Evolutionary conservation across 495 filamentous ascomycete genomes (phyloP), one percentile per base, ranked within the genome.

Genomic region (Terfezia claveryi): DNA sequence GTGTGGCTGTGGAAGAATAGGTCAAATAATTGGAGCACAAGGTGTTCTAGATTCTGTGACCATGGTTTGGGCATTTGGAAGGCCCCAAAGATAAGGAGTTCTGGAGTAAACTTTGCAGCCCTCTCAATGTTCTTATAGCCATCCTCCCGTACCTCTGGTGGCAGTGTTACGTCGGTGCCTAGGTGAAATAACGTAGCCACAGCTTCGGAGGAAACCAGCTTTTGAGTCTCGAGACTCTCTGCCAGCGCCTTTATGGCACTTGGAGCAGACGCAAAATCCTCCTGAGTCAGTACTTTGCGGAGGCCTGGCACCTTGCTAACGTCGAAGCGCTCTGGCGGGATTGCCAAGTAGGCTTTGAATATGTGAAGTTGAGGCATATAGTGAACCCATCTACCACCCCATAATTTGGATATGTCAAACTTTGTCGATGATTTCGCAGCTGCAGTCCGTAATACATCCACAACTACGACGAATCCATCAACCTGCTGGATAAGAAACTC

Each of bases 331-430:
- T 85, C 79, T 3, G 80, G 74, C 51, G 71, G 71, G 50, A 82
- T 69, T 2, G 79, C 80, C 0, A 84, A 71, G 63, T 84, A 95
- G 8, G 87, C 85, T 56, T 79, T 80, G 41, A 95, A 72, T 63
- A 99, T 92, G 12, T 85, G 91, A 53, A 96, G 74, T 56, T 95
- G 92, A 0, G 92, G 84, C 50, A 87, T 77, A 17, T 79, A 76
- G 54, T 92, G 74, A 51, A 83, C 76, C 91, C 92, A 96, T 50
- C 79, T 74, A 37, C 87, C 89, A 56, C 87, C 86, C 91, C 89
- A 96, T 23, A 99, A 74, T 38, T 66, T 93, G 82, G 50, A 94
- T 77, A 67, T 93, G 80, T 63, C 82, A 55, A 73, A 54, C 64
- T 73, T 32, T 68, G 61, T 44, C 80, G 74, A 23, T 14, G 41